Conservation (phyloP, 1,139 yeast genomes). For the Diutina sp. region DNA sequence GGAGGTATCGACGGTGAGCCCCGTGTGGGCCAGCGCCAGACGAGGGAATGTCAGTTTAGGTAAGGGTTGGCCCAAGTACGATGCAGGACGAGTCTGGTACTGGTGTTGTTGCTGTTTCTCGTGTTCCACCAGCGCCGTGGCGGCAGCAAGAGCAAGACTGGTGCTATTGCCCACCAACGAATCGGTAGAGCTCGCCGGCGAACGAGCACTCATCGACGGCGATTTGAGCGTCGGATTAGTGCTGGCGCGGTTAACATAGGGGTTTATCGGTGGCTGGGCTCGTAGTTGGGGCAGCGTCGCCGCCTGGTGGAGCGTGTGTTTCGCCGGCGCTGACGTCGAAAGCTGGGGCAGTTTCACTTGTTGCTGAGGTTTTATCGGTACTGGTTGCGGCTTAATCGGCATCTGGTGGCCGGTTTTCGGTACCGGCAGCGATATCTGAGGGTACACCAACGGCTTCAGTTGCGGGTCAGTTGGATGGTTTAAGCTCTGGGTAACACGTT, state of each 20-base stretch:
- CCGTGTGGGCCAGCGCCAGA: neutral
- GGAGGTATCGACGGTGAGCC: neutral
- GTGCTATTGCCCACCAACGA: neutral
- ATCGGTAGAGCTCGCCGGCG: neutral
- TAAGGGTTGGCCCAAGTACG: neutral
- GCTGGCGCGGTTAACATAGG: neutral
- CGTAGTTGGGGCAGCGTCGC: neutral
- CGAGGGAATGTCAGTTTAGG: neutral
- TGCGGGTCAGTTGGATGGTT: neutral
- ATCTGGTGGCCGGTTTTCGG: neutral
- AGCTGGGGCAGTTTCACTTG: neutral
- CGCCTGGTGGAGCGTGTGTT: neutral
- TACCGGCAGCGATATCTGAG: neutral
- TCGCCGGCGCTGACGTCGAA: no score
- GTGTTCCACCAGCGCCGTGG: neutral
- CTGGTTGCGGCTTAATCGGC: neutral
- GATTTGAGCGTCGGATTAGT: neutral
- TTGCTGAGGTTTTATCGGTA: neutral
- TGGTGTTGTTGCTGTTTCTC: neutral
- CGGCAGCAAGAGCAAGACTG: neutral
- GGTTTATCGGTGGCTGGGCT: neutral
- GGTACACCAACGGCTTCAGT: neutral
- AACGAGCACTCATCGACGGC: neutral
- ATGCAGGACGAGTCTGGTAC: neutral
- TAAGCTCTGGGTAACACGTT: neutral